phyloP scores from a whole-genome alignment of 2,329 filamentous ascomycete genomes.

The Cordyceps sp. region DNA sequence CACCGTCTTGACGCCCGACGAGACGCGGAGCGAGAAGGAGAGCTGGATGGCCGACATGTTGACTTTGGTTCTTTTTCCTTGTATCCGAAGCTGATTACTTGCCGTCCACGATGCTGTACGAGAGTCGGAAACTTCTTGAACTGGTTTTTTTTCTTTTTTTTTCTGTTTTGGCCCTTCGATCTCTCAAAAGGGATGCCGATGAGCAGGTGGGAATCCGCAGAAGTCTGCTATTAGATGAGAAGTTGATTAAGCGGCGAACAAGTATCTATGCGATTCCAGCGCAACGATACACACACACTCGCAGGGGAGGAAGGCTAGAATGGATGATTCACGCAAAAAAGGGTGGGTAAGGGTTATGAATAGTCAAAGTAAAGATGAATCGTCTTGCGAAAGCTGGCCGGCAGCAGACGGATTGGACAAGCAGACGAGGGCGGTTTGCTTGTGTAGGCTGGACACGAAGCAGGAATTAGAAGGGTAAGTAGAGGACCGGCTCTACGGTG shows the following conservation, averaged over 20 bases:
- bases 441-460: not conserved
- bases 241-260: no score
- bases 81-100: conserved; percentile 4
- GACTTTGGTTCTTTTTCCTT: conserved; percentile 6
- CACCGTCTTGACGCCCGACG: conserved; percentile 90
- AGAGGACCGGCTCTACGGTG: conserved; percentile 38
- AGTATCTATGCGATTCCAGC: no score
- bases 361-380: not conserved
- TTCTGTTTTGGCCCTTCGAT: no score
- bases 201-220: no score
- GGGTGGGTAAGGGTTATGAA: conserved; percentile 7
- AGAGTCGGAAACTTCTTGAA: no score
- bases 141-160: conserved; percentile 25
- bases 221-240: no score
- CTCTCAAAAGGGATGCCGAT: no score
- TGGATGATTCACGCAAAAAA: conserved; percentile 12
- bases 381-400: conserved; percentile 5
- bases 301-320: conserved; percentile 6
- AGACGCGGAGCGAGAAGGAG: conserved; percentile 91
- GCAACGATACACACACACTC: no score
- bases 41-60: conserved; percentile 86
- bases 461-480: conserved; percentile 17
- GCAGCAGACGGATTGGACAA: conserved; percentile 5
- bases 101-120: no score
- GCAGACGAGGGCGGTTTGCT: conserved; percentile 2